Evolutionary conservation across 1,284 basidiomycete species (phyloP), one percentile per base, ranked within the genome.

Genomic region (Neotropicomus parvogracilis): DNA sequence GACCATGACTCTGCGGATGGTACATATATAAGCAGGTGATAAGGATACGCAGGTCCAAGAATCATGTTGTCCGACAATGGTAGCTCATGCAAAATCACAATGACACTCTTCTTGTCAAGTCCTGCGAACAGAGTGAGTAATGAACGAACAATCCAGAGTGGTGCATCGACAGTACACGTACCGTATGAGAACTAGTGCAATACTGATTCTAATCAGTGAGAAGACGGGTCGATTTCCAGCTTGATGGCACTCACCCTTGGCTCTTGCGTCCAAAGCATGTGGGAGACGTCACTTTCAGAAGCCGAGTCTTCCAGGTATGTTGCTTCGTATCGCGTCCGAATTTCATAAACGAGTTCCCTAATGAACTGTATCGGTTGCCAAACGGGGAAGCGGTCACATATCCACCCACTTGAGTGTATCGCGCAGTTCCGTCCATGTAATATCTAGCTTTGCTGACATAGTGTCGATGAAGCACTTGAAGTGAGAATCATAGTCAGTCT

Each of bases 401-500:
- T 40, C 26, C 11, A 47, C 59, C 1, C 20, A 66, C 58, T 50
- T 47, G 33, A 67, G 39, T 3, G 14, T 1, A 17, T 59, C 50
- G 10, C 52, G 60, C 20, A 64, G 54, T 4, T 53, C 54, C 6
- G 31, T 19, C 58, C 65, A 67, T 6, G 62, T 58, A 4, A 54
- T 52, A 6, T 51, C 4, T 2, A 52, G 48, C 14, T 48, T 63
- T 20, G n/a, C 13, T 9, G 11, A 40, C 36, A 48, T 26, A 17
- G 31, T 49, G 20, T 66, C 36, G 3, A 67, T 2, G 29, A 67
- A 66, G 31, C 59, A 63, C 62, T 64, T 35, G 17, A 26, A 29
- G 38, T 10, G 26, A 26, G 13, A 42, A 20, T 8, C 3, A 9
- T 17, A 10, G 27, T 53, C 32, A 53, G 38, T 33, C 17, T 3